Percentiles rank a stretch among this genome's conserved stretches.
Evolutionary conservation across 2,329 filamentous ascomycete species (phyloP).

Genomic region (Trichoderma breve): DNA sequence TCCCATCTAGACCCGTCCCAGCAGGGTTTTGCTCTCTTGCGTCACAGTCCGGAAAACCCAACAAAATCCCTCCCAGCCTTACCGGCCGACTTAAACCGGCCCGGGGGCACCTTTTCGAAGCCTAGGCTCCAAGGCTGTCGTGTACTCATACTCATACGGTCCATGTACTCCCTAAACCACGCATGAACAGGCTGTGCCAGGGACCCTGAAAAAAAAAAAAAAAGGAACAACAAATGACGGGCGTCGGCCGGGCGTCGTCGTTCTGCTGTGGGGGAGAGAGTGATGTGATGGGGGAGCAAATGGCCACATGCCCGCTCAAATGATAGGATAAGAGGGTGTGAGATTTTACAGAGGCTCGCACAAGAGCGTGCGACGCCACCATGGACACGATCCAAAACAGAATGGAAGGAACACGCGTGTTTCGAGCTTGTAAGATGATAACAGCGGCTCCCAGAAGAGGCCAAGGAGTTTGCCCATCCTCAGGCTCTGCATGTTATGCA

Average conservation of each 20-base stretch:
- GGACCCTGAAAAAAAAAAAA: neutral
- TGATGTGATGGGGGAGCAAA: neutral
- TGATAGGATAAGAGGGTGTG: neutral
- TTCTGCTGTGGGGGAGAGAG: neutral
- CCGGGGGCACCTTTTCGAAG: neutral
- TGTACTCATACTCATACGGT: neutral
- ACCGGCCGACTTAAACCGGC: neutral
- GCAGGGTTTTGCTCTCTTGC: neutral
- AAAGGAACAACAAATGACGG: neutral
- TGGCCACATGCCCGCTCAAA: neutral
- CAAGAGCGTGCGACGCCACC: neutral
- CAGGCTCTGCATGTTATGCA: neutral
- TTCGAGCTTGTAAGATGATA: neutral
- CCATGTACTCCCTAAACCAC: neutral
- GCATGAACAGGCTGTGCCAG: neutral
- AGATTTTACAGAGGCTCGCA: neutral
- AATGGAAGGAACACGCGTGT: neutral
- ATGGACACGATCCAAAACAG: neutral
- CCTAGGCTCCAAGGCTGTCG: neutral
- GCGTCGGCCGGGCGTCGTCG: neutral
- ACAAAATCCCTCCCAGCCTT: conserved; percentile 11
- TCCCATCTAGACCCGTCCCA: neutral
- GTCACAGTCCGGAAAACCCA: neutral
- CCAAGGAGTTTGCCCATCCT: neutral
- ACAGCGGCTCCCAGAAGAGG: neutral